Conservation (phyloP, 164 flowering plant species). For the Liriodendron chinense region DNA sequence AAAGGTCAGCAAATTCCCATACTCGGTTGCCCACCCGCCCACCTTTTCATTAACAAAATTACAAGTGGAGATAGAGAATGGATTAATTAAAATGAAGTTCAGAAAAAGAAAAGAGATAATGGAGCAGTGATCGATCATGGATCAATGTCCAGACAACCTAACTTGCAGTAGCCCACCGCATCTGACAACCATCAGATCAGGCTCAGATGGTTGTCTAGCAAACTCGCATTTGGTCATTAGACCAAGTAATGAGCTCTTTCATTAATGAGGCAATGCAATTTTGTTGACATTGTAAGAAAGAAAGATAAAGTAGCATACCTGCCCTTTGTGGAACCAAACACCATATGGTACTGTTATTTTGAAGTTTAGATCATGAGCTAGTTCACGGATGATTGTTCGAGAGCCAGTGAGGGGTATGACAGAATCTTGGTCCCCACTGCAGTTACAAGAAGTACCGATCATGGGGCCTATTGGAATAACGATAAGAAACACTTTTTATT, state of each 20-base stretch:
- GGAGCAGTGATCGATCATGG: not conserved
- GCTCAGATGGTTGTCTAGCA: not conserved
- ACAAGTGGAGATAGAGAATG: not conserved
- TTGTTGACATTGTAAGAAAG: not conserved
- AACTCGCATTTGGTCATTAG: too few species aligned
- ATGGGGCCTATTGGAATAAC: too few species aligned
- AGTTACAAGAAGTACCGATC: conserved; percentile 9
- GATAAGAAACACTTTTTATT: not conserved
- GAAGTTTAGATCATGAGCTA: conserved; percentile 69
- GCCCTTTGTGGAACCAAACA: conserved; percentile 90
- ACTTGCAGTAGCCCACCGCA: too few species aligned
- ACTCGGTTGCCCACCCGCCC: conserved; percentile 93
- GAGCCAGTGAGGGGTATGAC: conserved; percentile 85
- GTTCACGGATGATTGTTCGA: conserved; percentile 75
- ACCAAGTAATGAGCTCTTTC: not conserved
- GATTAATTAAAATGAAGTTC: not conserved
- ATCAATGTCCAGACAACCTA: not conserved
- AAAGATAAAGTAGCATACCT: conserved; percentile 41
- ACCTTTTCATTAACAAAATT: conserved; percentile 38
- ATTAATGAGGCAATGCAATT: not conserved
- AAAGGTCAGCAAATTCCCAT: conserved; percentile 80
- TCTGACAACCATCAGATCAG: not conserved
- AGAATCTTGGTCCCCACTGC: conserved; percentile 96
- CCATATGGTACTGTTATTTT: conserved; percentile 78
- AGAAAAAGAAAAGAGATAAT: not conserved